Evolutionary conservation across 192 early-diverging fungal species (phyloP).

Genomic region (Coemansia sp.): DNA sequence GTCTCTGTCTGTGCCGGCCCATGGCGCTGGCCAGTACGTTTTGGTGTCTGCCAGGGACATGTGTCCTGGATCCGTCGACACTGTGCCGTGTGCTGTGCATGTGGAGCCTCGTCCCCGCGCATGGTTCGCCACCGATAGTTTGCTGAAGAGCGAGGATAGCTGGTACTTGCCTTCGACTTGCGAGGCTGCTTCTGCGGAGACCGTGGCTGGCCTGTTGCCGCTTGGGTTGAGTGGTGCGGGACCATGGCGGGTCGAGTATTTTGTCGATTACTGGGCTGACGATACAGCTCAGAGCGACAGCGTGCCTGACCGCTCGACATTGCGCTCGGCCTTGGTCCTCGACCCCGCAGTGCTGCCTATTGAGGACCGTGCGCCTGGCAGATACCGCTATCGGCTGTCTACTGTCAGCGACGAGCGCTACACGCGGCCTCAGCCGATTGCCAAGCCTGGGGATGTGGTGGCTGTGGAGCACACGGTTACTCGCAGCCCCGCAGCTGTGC

Average conservation of each 20-base stretch:
- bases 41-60: conserved; percentile 36
- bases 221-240: conserved; percentile 46
- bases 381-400: conserved; percentile 45
- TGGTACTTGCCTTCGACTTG: not conserved
- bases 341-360: not conserved
- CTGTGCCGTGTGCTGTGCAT: conserved; percentile 31
- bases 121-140: conserved; percentile 35
- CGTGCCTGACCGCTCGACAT: conserved; percentile 30
- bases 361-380: conserved; percentile 37
- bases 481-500: conserved; percentile 30
- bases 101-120: conserved; percentile 46
- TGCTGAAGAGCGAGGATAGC: not conserved
- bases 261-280: conserved; percentile 42
- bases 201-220: not conserved
- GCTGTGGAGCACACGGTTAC: conserved; percentile 39
- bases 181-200: not conserved
- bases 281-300: conserved; percentile 17
- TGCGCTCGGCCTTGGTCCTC: conserved; percentile 38
- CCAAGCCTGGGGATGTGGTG: not conserved
- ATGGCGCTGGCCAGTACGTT: conserved; percentile 49
- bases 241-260: conserved; percentile 49
- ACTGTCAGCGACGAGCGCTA: conserved; percentile 51
- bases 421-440: conserved; percentile 32
- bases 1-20: conserved; percentile 26
- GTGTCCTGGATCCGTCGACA: conserved; percentile 41